Base-by-base conservation (phyloP, 495 filamentous ascomycete species). In the Saxophila tyrrhenica region DNA sequence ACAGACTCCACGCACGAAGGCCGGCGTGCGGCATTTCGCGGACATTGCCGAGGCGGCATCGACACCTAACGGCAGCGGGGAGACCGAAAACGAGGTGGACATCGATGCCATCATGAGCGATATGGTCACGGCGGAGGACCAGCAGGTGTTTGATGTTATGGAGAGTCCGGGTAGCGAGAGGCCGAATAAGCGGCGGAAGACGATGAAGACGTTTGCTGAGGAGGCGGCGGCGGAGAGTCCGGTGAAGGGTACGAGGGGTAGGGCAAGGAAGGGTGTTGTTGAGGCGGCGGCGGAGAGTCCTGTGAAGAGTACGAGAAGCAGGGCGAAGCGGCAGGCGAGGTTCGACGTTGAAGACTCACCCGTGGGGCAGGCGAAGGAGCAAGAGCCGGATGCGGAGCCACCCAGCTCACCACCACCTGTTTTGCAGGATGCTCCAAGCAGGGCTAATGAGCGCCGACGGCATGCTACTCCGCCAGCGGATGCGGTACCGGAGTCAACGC, bases 41-140 rank as follows among this genome's bases (percentile, higher is more conserved):
- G 67, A 68, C 11, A 69, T 72, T 46, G 68, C 67, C 29, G 49
- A 20, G 17, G 63, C 62, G n/a, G 58, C 64, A 44, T 57, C 55
- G 58, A 1, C 62, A 62, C 7, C 62, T 64, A 38, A 25, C 41
- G 11, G 51, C 55, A 22, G 25, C 13, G 55, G 62, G 15, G 50
- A 52, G 9, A 53, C 59, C 7, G 29, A n/a, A n/a, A n/a, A n/a
- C n/a, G 24, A 55, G 1, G 47, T 54, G 9, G 56, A 65, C 29
- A 23, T 65, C n/a, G 64, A 66, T 45, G 48, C 51, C 9, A 47
- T 66, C 10, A 59, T 61, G 53, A 51, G 42, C 51, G 60, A 66
- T 45, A 25, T 67, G 5, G 44, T 61, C 15, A 63, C 60, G 1
- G 58, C 54, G 25, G 66, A 65, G 8, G 62, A 65, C 50, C 25